phyloP scores from a whole-genome alignment of 148 eudicot genomes.

The Oxyria digyna region DNA sequence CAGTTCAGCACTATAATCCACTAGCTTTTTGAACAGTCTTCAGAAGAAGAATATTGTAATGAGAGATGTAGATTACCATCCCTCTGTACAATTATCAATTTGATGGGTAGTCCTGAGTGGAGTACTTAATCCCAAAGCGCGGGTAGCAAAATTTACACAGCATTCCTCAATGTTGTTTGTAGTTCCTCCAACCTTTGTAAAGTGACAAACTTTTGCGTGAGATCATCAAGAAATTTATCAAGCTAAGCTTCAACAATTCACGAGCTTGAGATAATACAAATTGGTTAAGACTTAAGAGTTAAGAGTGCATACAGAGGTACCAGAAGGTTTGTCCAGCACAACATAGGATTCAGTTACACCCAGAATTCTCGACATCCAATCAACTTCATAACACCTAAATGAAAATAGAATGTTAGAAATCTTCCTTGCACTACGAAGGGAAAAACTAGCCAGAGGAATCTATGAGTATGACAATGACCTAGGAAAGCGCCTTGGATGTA shows the following conservation, averaged over 20 bases:
- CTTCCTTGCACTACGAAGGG: conserved; percentile 6
- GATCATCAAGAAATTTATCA: not conserved
- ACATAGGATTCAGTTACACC: conserved; percentile 77
- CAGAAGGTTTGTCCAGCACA: conserved; percentile 90
- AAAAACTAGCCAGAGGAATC: not conserved
- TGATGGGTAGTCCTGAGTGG: conserved; percentile 89
- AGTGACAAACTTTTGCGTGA: not conserved
- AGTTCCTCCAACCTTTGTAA: conserved; percentile 76
- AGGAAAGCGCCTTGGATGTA: conserved; percentile 95
- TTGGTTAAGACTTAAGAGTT: not conserved
- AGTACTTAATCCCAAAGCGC: conserved; percentile 58
- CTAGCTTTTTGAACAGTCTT: not conserved
- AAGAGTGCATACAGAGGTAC: conserved; percentile 55
- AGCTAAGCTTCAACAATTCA: not conserved
- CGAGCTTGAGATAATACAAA: not conserved
- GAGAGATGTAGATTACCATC: conserved; percentile 49
- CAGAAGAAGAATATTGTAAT: not conserved
- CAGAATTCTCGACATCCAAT: conserved; percentile 83
- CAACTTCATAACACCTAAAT: conserved; percentile 88
- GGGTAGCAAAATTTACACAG: conserved; percentile 87
- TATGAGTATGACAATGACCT: conserved; percentile 30
- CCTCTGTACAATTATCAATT: conserved; percentile 96
- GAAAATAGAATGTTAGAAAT: conserved; percentile 1
- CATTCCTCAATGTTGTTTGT: conserved; percentile 87
- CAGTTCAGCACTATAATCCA: conserved; percentile 11